These are phyloP conservation scores for Ganoderma boninense DNA, from an alignment of 1,284 basidiomycete species.

Conservation along the genomic window DNA sequence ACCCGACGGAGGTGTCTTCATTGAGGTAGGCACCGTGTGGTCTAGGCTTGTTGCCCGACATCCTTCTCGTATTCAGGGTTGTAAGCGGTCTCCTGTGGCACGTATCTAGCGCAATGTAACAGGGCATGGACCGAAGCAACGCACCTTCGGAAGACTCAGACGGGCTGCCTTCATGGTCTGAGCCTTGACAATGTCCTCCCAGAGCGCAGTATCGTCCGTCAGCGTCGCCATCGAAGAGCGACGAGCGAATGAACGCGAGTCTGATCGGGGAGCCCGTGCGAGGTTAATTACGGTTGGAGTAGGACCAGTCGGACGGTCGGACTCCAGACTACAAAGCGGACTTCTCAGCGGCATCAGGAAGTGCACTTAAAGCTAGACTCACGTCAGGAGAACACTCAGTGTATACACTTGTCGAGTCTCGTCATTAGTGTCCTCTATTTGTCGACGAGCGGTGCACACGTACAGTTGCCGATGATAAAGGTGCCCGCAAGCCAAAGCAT, in stretches of 20 bases:
- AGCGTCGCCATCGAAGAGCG: conserved; percentile 19
- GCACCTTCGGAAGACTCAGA: conserved; percentile 8
- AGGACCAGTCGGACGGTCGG: background rate
- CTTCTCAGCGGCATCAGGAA: background rate
- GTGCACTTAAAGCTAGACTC: background rate
- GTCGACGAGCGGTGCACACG: background rate
- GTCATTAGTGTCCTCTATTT: background rate
- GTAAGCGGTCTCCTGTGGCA: background rate
- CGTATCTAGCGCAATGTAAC: background rate
- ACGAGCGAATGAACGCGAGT: background rate
- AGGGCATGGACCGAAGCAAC: background rate
- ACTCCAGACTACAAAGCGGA: background rate
- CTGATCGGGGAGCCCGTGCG: background rate
- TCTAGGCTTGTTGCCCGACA: background rate
- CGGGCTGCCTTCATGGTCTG: conserved; percentile 16
- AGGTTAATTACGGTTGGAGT: background rate
- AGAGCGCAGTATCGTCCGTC: conserved; percentile 14
- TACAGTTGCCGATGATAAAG: conserved; percentile 28
- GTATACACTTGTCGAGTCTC: conserved; percentile 21
- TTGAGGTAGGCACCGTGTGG: background rate
- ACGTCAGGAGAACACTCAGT: conserved; percentile 27
- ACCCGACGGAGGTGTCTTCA: background rate
- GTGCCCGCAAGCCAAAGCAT: conserved; percentile 24
- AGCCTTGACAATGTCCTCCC: conserved; percentile 23
- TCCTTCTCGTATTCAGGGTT: background rate